Evolutionary conservation across 2,329 filamentous ascomycete species (phyloP), one percentile per base, ranked within the genome.

Genomic region (Beauveria sp.): DNA sequence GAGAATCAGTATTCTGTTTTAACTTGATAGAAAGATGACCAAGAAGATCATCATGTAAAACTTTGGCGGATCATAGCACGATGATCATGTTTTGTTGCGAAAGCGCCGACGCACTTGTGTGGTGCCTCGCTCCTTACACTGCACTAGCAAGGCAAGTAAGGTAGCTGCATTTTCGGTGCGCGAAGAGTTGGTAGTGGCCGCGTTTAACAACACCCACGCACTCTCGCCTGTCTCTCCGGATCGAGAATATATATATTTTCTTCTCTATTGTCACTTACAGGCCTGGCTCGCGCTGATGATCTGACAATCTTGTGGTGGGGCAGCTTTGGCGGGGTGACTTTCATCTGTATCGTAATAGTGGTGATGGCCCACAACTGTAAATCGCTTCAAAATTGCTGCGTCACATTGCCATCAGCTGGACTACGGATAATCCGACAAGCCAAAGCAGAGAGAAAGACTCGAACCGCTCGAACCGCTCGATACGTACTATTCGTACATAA

Each of bases 401-500:
- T 34, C 26, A 40, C 16, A 43, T 51, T n/a, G 46, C 46, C 18
- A 51, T 26, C 40, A 46, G 26, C 55, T 50, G 10, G 28, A 50
- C 20, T n/a, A 30, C 22, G 16, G 2, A 24, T 12, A 14, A 34
- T 34, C 16, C 57, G 47, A 51, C 57, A 45, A 45, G 38, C 34
- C 38, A 40, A 52, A 28, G 26, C 8, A 12, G 2, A 30, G 3
- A 55, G 6, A 28, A 43, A 28, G 16, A n/a, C 5, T 38, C 12
- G 3, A 12, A 50, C 24, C 45, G 34, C 5, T 34, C 30, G 34
- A 34, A 20, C 12, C 22, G 20, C 10, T 18, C 30, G 51, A 59
- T 30, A 59, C 47, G 6, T 10, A 16, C n/a, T 22, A 34, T 6
- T 14, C 12, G 6, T 51, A 14, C 43, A 75, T 64, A 65, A 96